Conservation (phyloP, 2,329 filamentous ascomycete species). For the Cytospora piceae region DNA sequence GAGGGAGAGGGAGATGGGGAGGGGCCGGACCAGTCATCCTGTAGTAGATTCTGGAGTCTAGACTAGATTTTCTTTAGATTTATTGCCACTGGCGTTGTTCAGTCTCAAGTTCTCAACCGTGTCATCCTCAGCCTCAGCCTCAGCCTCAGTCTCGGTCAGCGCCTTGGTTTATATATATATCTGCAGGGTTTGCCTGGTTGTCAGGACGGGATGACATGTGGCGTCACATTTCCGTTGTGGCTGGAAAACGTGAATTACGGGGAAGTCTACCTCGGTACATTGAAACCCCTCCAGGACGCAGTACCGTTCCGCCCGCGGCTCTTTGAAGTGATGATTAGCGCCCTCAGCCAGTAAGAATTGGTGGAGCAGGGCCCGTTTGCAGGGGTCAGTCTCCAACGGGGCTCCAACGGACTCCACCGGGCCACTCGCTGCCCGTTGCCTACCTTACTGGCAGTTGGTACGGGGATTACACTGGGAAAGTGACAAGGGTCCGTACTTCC, state of each 20-base stretch:
- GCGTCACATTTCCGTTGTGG: background rate
- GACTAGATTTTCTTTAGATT: background rate
- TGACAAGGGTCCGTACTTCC: background rate
- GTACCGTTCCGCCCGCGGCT: constrained; percentile 3
- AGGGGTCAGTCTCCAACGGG: background rate
- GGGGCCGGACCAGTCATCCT: no score
- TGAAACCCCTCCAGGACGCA: background rate
- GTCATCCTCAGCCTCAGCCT: background rate
- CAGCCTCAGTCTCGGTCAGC: background rate
- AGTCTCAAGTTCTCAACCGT: background rate
- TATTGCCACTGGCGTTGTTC: background rate
- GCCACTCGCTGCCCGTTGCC: background rate
- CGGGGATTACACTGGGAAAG: background rate
- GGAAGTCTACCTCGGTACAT: no score
- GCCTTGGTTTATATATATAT: no score
- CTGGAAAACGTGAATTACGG: background rate
- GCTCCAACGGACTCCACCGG: background rate
- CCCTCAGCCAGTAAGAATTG: background rate
- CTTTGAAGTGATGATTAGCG: constrained; percentile 1
- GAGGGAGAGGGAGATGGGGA: no score
- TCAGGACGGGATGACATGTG: constrained; percentile 2
- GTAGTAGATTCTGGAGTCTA: background rate
- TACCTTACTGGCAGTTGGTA: background rate
- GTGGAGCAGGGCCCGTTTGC: background rate
- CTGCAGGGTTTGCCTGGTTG: background rate